Conservation (phyloP, 164 flowering plant genomes). For the Berberis vulgaris region DNA sequence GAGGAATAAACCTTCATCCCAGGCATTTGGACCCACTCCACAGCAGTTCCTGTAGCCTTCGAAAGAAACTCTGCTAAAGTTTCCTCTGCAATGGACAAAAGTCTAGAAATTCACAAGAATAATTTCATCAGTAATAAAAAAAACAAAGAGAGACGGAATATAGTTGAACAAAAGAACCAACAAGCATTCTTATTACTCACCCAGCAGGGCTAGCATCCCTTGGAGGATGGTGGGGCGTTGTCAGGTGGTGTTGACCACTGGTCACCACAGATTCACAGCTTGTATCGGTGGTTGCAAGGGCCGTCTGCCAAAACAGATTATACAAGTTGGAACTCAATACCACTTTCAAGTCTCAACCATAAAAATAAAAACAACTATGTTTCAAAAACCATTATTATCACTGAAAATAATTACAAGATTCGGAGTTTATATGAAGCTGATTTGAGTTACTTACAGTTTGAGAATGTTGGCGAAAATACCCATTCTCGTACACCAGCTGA, state of each 20-base stretch:
- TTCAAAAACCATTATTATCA: no score
- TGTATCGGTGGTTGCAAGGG: slow-evolving; percentile 68
- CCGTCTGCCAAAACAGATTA: slow-evolving; percentile 35
- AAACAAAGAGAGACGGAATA: slow-evolving; percentile 15
- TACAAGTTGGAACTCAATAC: neutral
- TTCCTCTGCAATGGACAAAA: slow-evolving; percentile 93
- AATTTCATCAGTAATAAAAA: slow-evolving; percentile 14
- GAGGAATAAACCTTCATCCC: slow-evolving; percentile 72
- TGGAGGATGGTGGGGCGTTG: slow-evolving; percentile 77
- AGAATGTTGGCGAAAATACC: slow-evolving; percentile 17
- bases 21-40: slow-evolving; percentile 98
- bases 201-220: slow-evolving; percentile 99
- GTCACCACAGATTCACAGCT: slow-evolving; percentile 97
- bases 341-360: no score
- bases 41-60: slow-evolving; percentile 97
- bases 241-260: slow-evolving; percentile 77
- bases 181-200: slow-evolving; percentile 35
- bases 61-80: slow-evolving; percentile 96
- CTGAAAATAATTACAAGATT: no score
- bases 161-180: slow-evolving; percentile 13
- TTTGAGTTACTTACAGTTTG: slow-evolving; percentile 7
- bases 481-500: slow-evolving; percentile 20
- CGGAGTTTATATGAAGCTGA: neutral
- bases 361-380: no score
- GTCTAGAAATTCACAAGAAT: slow-evolving; percentile 40